Conservation (phyloP, 768 basidiomycete genomes). For the Lentinula detonsa region DNA sequence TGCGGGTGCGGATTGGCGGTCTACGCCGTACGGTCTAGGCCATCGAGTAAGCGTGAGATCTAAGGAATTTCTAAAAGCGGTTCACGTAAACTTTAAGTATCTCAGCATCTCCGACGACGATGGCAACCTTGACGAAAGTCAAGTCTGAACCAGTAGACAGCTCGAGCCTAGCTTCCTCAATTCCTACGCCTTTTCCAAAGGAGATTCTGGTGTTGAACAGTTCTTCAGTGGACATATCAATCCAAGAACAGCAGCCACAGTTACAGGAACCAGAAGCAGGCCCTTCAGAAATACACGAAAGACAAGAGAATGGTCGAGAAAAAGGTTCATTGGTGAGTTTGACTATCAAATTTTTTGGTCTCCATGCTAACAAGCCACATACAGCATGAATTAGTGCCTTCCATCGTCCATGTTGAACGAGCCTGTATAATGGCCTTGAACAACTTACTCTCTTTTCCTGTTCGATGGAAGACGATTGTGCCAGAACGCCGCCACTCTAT, state of each 20-base stretch:
- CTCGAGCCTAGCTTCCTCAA: not conserved
- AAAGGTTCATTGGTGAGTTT: not conserved
- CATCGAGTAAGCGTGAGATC: not conserved
- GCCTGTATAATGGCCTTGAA: slow-evolving; percentile 73
- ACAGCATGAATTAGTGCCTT: slow-evolving; percentile 61
- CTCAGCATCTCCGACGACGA: not conserved
- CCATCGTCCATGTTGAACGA: slow-evolving; percentile 66
- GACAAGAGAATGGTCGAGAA: not conserved
- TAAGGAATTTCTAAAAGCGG: not conserved
- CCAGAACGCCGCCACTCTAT: slow-evolving; percentile 59
- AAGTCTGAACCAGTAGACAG: not conserved
- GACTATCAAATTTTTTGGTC: not conserved
- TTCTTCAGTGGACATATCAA: not conserved
- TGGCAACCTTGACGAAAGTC: slow-evolving; percentile 7
- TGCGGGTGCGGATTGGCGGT: not conserved
- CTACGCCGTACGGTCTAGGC: not conserved
- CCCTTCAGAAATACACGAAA: not conserved
- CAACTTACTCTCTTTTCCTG: slow-evolving; percentile 53
- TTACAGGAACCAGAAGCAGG: slow-evolving; percentile 1
- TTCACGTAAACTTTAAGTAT: not conserved
- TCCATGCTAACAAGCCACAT: not conserved
- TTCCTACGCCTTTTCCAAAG: slow-evolving; percentile 8
- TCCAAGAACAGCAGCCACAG: not conserved
- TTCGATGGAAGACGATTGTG: slow-evolving; percentile 47
- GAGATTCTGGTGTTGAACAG: not conserved